These are phyloP conservation scores for Dioscorea cayenensis DNA, from an alignment of 116 monocot genomes.

Conservation along the genomic window DNA sequence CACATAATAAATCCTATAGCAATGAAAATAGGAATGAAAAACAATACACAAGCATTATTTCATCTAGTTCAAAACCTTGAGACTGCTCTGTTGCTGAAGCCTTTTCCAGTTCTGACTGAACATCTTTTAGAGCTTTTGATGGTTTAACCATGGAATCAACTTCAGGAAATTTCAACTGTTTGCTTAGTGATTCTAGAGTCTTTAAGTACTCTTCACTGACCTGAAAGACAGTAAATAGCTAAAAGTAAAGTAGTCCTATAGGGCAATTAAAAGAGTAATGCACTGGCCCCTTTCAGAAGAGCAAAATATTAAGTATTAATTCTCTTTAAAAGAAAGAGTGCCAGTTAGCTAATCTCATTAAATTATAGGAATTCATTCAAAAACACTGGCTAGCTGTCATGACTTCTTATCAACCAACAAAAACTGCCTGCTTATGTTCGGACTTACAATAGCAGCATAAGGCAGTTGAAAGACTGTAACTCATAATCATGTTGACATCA, in stretches of 20 bases:
- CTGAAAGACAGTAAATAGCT: conserved; percentile 25
- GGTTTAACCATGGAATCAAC: conserved; percentile 71
- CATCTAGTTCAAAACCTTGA: conserved; percentile 40
- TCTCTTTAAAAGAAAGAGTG: background rate
- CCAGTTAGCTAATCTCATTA: background rate
- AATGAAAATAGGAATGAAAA: background rate
- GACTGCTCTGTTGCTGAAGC: conserved; percentile 80
- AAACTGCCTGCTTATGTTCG: background rate
- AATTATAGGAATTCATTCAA: too few species aligned
- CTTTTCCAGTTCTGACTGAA: conserved; percentile 95
- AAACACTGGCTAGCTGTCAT: too few species aligned
- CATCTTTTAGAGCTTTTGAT: conserved; percentile 89
- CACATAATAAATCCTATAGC: background rate
- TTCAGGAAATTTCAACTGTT: conserved; percentile 88
- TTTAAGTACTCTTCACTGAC: conserved; percentile 90
- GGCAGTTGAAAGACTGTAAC: background rate
- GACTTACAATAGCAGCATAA: background rate
- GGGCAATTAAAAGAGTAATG: background rate
- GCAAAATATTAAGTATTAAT: background rate
- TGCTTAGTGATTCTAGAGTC: conserved; percentile 79
- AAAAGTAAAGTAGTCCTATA: background rate
- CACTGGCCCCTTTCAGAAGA: background rate
- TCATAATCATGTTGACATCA: background rate
- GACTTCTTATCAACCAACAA: too few species aligned
- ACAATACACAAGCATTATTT: background rate